phyloP scores from a whole-genome alignment of 2,329 filamentous ascomycete species.

The Talaromyces sp. region DNA sequence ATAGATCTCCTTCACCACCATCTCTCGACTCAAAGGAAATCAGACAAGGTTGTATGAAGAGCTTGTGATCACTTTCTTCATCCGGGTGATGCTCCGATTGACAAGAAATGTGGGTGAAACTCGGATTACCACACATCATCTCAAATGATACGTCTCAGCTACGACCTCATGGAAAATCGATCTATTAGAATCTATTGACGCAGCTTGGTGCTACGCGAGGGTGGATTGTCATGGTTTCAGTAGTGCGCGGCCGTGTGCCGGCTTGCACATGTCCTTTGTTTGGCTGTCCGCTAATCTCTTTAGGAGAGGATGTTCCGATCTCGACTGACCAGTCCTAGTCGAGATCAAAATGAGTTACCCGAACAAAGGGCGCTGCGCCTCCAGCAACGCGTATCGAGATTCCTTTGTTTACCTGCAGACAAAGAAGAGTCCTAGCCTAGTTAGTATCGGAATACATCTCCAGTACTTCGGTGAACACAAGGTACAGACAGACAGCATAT shows the following conservation, averaged over 20 bases:
- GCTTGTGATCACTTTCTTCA: neutral
- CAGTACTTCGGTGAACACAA: neutral
- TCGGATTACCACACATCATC: neutral
- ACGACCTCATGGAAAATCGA: too few relatives aligned
- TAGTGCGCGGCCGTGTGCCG: neutral
- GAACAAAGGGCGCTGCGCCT: neutral
- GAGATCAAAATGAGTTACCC: neutral
- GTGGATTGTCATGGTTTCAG: neutral
- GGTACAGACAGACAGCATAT: neutral
- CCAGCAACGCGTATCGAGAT: neutral
- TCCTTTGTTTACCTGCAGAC: neutral
- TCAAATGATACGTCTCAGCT: neutral
- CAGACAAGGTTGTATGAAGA: neutral
- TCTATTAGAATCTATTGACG: neutral
- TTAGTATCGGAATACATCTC: neutral
- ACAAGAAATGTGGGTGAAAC: neutral
- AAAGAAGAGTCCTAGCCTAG: neutral
- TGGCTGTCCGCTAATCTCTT: neutral
- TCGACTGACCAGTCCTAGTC: neutral
- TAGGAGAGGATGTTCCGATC: neutral
- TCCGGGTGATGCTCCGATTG: slow-evolving; percentile 1
- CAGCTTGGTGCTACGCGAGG: neutral
- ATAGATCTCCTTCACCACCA: neutral
- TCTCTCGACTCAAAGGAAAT: neutral
- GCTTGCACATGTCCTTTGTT: neutral